These are phyloP conservation scores for Sugiyamaella grinbergsii DNA, from an alignment of 1,139 yeast species.

Conservation along the genomic window DNA sequence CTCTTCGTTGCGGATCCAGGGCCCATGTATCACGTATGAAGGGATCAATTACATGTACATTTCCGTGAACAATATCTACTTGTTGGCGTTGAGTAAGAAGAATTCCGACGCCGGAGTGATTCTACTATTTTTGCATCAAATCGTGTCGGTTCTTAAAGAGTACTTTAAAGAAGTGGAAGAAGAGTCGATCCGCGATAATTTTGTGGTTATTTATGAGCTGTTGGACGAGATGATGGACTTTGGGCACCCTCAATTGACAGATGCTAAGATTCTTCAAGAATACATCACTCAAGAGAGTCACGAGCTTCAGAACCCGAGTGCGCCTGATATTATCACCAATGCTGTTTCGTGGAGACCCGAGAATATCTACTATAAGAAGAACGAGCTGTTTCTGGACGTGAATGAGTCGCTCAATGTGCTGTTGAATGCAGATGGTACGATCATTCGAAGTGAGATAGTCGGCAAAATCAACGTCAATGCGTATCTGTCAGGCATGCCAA, in stretches of 20 bases:
- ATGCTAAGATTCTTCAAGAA: slow-evolving; percentile 78
- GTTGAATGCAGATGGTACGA: slow-evolving; percentile 63
- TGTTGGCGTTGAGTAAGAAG: slow-evolving; percentile 77
- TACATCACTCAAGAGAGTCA: slow-evolving; percentile 52
- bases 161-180: slow-evolving; percentile 89
- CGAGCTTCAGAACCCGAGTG: slow-evolving; percentile 52
- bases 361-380: slow-evolving; percentile 85
- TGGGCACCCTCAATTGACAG: slow-evolving; percentile 94
- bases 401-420: slow-evolving; percentile 87
- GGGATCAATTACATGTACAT: slow-evolving; percentile 84
- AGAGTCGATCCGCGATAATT: slow-evolving; percentile 91
- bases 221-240: slow-evolving; percentile 97
- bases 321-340: slow-evolving; percentile 57
- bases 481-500: slow-evolving; percentile 95
- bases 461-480: slow-evolving; percentile 85
- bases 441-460: slow-evolving; percentile 77
- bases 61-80: slow-evolving; percentile 78
- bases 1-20: slow-evolving; percentile 41
- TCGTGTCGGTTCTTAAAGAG: slow-evolving; percentile 76
- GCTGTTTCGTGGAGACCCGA: slow-evolving; percentile 95
- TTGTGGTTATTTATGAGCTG: slow-evolving; percentile 87
- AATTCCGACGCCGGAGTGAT: slow-evolving; percentile 81
- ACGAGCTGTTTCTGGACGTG: slow-evolving; percentile 96
- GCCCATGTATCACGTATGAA: slow-evolving; percentile 76
- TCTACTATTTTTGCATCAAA: slow-evolving; percentile 71